Base-by-base conservation (phyloP, 2,329 filamentous ascomycete genomes). In the Beauveria pseudobassiana region DNA sequence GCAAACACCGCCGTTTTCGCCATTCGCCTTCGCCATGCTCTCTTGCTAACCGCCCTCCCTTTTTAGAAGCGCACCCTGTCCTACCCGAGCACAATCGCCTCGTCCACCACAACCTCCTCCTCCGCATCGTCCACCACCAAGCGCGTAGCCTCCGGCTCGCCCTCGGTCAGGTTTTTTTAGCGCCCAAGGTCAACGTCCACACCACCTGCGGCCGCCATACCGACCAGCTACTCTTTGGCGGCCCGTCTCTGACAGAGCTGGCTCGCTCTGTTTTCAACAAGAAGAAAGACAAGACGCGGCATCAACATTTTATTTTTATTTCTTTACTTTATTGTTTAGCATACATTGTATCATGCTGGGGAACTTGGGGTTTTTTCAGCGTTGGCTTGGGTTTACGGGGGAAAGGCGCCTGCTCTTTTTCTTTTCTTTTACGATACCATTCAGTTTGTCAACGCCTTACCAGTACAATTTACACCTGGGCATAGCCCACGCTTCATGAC, bases 181-280 rank as follows among this genome's bases (percentile, higher is more conserved):
- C 74, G n/a, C 76, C 74, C 22, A 76, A 74, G 9, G 75, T 78
- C 65, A 84, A 84, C 64, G 76, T 79, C 48, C 77, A 82, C 70
- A 83, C 80, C 42, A 80, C 81, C 62, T 84, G 82, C 64, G 82
- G 82, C 16, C 75, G 82, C 16, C 81, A 84, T 69, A 79, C 79
- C 45, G 76, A 82, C 65, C 79, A 83, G 66, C 81, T 77, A 63
- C 72, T 84, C 16, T 80, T 84, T 63, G 73, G 79, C 40, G 81
- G 81, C 1, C 77, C 76, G 48, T 80, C 76, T 2, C 67, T 81
- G 24, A 69, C 74, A 8, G 77, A 78, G 50, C 69, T 80, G 40
- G 76, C 77, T 65, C 75, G 75, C 51, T 70, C 75, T 18, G 67
- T 80, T 52, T 75, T 76, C 48, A 75, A 72, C 67, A 70, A 70